Evolutionary conservation across 2,329 filamentous ascomycete species (phyloP).

Genomic region (Cytospora schulzeri): DNA sequence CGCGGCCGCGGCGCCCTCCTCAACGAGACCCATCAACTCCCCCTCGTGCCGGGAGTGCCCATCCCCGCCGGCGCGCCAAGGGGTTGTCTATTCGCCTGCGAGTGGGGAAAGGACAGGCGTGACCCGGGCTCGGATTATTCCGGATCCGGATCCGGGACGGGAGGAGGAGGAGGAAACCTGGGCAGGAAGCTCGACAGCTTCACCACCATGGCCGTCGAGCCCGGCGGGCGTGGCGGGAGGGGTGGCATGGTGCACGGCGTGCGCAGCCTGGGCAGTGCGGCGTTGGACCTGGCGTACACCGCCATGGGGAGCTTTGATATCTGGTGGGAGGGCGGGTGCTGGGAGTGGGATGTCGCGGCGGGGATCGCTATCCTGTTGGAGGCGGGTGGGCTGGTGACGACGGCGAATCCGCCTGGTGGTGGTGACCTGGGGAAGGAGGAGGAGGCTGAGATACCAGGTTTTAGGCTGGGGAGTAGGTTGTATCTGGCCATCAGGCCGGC

Average conservation of each 20-base stretch:
- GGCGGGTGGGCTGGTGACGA: constrained; percentile 73
- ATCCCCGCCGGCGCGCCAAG: constrained; percentile 66
- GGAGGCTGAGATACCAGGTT: constrained; percentile 59
- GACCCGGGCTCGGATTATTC: no score
- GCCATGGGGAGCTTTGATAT: constrained; percentile 78
- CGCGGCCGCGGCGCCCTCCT: constrained; percentile 68
- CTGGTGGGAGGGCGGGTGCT: constrained; percentile 82
- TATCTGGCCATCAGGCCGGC: constrained; percentile 74
- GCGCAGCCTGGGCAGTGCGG: constrained; percentile 71
- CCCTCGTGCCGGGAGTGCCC: constrained; percentile 65
- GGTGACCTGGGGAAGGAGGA: constrained; percentile 55
- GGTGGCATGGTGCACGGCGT: constrained; percentile 81
- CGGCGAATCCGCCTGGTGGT: constrained; percentile 73
- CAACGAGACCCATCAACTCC: constrained; percentile 64
- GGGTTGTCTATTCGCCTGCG: constrained; percentile 72
- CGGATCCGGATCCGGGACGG: constrained; percentile 50
- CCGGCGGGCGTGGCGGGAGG: constrained; percentile 62
- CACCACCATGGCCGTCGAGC: constrained; percentile 71
- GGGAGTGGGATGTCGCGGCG: constrained; percentile 82
- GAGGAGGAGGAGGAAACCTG: constrained; percentile 64
- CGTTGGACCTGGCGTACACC: constrained; percentile 72
- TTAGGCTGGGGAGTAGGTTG: constrained; percentile 65
- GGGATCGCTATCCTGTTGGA: constrained; percentile 73
- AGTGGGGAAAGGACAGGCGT: constrained; percentile 78
- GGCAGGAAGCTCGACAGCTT: constrained; percentile 74